A percentile compares a stretch with the other conserved stretches of the same genome.
phyloP scores from a whole-genome alignment of 495 filamentous ascomycete species.

The Barbatosphaeria neglecta region DNA sequence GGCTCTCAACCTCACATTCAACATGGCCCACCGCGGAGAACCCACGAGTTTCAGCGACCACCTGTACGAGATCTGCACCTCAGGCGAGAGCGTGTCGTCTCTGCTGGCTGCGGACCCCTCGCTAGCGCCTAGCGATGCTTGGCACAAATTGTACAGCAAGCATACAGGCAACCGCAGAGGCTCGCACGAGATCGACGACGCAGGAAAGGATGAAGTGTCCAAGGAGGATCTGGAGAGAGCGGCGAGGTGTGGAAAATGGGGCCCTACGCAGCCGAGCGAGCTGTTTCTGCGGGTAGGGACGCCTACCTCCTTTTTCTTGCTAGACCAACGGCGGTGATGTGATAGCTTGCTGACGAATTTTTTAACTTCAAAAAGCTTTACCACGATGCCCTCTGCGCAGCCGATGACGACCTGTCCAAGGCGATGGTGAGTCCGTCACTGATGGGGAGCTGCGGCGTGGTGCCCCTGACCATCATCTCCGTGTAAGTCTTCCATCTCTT shows the following conservation, averaged over 20 bases:
- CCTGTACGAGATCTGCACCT: slow-evolving; percentile 32
- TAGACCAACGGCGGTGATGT: too few species aligned
- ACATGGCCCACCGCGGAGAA: slow-evolving; percentile 2
- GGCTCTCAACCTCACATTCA: not conserved
- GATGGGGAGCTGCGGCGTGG: slow-evolving; percentile 55
- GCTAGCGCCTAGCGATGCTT: slow-evolving; percentile 39
- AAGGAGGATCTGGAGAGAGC: slow-evolving; percentile 40
- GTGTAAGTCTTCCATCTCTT: slow-evolving; percentile 24
- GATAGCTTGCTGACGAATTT: too few species aligned
- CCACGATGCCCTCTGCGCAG: slow-evolving; percentile 49
- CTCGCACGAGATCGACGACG: slow-evolving; percentile 4
- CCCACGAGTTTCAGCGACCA: slow-evolving; percentile 9
- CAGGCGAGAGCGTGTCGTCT: slow-evolving; percentile 41
- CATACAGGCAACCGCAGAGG: slow-evolving; percentile 11
- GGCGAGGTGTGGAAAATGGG: slow-evolving; percentile 56
- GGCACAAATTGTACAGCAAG: slow-evolving; percentile 40
- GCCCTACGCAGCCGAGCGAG: slow-evolving; percentile 46
- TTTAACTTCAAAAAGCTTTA: slow-evolving; percentile 47
- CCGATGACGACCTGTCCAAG: slow-evolving; percentile 42
- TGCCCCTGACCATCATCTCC: slow-evolving; percentile 60
- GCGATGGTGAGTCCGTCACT: slow-evolving; percentile 57
- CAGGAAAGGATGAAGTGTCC: slow-evolving; percentile 11
- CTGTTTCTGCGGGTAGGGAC: slow-evolving; percentile 48
- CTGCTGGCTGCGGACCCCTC: slow-evolving; percentile 42
- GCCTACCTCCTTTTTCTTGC: too few species aligned